These are phyloP conservation scores for Lasiosphaeris hirsuta DNA, from an alignment of 495 filamentous ascomycete genomes.

Conservation along the genomic window DNA sequence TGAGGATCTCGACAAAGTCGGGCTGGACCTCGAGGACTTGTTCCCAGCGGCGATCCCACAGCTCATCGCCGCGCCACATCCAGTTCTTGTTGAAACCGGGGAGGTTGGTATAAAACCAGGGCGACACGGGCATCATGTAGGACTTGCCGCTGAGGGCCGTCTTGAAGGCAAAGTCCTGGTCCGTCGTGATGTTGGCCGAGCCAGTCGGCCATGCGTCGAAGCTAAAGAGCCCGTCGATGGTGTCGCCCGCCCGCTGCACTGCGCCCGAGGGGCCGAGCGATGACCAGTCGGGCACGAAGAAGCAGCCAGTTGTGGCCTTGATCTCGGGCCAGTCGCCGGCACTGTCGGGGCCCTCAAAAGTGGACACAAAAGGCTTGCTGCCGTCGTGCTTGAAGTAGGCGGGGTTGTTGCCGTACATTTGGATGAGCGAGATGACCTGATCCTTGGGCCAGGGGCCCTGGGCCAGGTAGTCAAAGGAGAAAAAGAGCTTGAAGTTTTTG, in stretches of 20 bases:
- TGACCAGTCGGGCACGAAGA: slow-evolving; percentile 28
- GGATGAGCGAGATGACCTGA: slow-evolving; percentile 27
- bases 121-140: slow-evolving; percentile 53
- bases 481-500: slow-evolving; percentile 37
- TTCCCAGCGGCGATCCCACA: slow-evolving; percentile 48
- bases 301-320: slow-evolving; percentile 26
- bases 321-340: slow-evolving; percentile 25
- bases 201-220: slow-evolving; percentile 40
- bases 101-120: slow-evolving; percentile 65
- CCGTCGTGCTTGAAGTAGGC: slow-evolving; percentile 29
- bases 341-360: slow-evolving; percentile 23
- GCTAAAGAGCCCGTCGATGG: slow-evolving; percentile 34
- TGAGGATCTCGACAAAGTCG: slow-evolving; percentile 8
- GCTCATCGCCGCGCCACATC: slow-evolving; percentile 35
- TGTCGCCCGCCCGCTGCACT: slow-evolving; percentile 4
- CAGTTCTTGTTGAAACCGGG: slow-evolving; percentile 29
- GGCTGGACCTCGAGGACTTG: slow-evolving; percentile 1
- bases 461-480: slow-evolving; percentile 38
- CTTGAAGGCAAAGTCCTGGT: slow-evolving; percentile 21
- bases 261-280: slow-evolving; percentile 18
- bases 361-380: slow-evolving; percentile 2
- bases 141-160: slow-evolving; percentile 29
- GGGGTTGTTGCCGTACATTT: slow-evolving; percentile 23
- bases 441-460: slow-evolving; percentile 23
- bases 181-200: slow-evolving; percentile 48